Percentiles rank a stretch among this genome's conserved stretches.
Evolutionary conservation across 371 early-diverging fungal species (phyloP).

Genomic region (Mucor saturninus): DNA sequence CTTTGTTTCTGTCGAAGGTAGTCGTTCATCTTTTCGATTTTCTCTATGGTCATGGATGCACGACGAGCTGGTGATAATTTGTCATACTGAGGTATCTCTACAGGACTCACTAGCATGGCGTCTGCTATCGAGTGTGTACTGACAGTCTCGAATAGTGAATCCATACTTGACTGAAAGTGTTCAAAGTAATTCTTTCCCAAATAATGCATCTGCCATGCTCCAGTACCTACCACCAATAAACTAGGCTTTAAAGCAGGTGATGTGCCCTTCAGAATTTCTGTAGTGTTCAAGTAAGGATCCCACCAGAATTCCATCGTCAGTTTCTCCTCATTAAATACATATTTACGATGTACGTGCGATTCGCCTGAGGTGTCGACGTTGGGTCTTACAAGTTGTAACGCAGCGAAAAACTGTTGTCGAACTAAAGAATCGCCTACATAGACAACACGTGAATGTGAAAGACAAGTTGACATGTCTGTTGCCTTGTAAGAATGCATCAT

Average conservation of each 20-base stretch:
- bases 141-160: constrained; percentile 41
- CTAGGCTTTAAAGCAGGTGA: constrained; percentile 38
- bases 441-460: constrained; percentile 47
- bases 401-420: constrained; percentile 63
- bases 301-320: constrained; percentile 64
- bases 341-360: constrained; percentile 43
- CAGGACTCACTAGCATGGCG: constrained; percentile 40
- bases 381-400: constrained; percentile 48
- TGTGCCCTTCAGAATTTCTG: constrained; percentile 38
- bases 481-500: constrained; percentile 57
- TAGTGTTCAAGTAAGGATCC: constrained; percentile 68
- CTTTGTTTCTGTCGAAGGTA: constrained; percentile 39
- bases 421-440: constrained; percentile 58
- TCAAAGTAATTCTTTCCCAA: constrained; percentile 35
- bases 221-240: constrained; percentile 60
- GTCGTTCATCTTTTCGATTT: constrained; percentile 60
- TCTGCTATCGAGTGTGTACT: constrained; percentile 33
- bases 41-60: constrained; percentile 43
- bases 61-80: constrained; percentile 45
- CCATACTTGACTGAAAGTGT: constrained; percentile 55
- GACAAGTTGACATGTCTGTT: constrained; percentile 49
- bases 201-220: constrained; percentile 65
- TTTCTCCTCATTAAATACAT: constrained; percentile 31
- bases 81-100: constrained; percentile 39
- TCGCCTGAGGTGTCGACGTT: constrained; percentile 32